These are phyloP conservation scores for Pseudocercospora pini-densiflorae DNA, from an alignment of 2,329 filamentous ascomycete genomes.

Conservation along the genomic window DNA sequence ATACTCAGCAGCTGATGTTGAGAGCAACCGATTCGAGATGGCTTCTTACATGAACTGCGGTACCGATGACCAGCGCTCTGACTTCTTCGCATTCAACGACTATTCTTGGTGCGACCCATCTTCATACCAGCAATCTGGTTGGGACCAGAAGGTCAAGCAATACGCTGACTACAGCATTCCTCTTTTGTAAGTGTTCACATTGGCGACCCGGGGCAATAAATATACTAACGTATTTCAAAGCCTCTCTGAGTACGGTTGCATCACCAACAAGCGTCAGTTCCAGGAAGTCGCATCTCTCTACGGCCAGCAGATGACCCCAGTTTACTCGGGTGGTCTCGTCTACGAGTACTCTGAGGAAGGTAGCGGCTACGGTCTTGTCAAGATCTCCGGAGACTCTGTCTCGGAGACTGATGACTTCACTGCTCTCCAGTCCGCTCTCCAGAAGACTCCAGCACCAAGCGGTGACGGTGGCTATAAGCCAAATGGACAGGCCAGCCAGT, in stretches of 20 bases:
- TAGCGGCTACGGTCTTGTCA: conserved; percentile 80
- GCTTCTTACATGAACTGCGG: conserved; percentile 95
- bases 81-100: conserved; percentile 90
- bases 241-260: conserved; percentile 94
- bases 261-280: conserved; percentile 79
- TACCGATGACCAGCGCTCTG: conserved; percentile 77
- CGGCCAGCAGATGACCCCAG: conserved; percentile 77
- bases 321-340: conserved; percentile 95
- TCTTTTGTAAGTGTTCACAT: conserved; percentile 63
- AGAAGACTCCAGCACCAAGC: conserved; percentile 54
- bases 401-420: conserved; percentile 67
- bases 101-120: conserved; percentile 83
- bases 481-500: conserved; percentile 56
- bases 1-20: conserved; percentile 84
- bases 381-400: conserved; percentile 58
- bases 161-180: conserved; percentile 86
- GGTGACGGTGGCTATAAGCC: conserved; percentile 65
- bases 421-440: conserved; percentile 57
- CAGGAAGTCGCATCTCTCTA: conserved; percentile 80
- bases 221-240: conserved; percentile 36
- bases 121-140: conserved; percentile 72
- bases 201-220: background rate
- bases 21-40: conserved; percentile 83
- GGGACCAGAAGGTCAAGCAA: conserved; percentile 86
- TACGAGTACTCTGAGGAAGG: conserved; percentile 90